Base-by-base conservation (phyloP, 768 basidiomycete genomes). In the Leccinellum luteum region DNA sequence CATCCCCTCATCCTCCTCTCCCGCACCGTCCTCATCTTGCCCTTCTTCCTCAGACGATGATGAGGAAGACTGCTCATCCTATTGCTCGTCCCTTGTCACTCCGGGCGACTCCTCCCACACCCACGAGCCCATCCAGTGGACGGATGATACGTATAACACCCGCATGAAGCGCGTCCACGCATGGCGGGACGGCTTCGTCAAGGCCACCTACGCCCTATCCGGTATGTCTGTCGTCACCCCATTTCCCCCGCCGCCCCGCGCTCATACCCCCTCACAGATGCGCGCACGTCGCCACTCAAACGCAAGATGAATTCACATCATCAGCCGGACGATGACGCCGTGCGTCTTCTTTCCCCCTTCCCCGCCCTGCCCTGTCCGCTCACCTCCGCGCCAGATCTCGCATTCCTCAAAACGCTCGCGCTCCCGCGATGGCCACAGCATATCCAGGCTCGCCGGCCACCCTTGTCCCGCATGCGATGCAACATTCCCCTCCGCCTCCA, bases 401-500 rank as follows among this genome's bases (percentile, higher is more conserved):
- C 82, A 80, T 55, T 71, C 76, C 9, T 81, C 83, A 44, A 86
- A 85, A 74, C 80, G 83, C 54, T 84, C 85, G 30, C 81, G 82
- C 51, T 78, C 73, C 21, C 73, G 63, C 61, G 72, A 70, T 62
- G 77, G 69, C 61, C 74, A 66, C 62, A 68, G 74, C 55, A 70
- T 74, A 49, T 70, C 69, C 23, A 63, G 66, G 44, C 74, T 85
- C 48, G 74, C 77, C 35, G 78, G 79, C 51, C 83, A 85, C 66
- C 79, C 86, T 2, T 91, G 89, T 77, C 82, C 89, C 27, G 89
- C 89, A 9, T 91, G 89, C 67, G 88, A 91, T 65, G 76, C 83
- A 23, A 80, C 76, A 59, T 90, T 91, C 67, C 70, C 79, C 49
- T 81, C 84, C 10, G 78, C 70, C n/a, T 79, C 84, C 54, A 74